These are phyloP conservation scores for Pichia kluyveri DNA, from an alignment of 805 yeast species.

Conservation along the genomic window DNA sequence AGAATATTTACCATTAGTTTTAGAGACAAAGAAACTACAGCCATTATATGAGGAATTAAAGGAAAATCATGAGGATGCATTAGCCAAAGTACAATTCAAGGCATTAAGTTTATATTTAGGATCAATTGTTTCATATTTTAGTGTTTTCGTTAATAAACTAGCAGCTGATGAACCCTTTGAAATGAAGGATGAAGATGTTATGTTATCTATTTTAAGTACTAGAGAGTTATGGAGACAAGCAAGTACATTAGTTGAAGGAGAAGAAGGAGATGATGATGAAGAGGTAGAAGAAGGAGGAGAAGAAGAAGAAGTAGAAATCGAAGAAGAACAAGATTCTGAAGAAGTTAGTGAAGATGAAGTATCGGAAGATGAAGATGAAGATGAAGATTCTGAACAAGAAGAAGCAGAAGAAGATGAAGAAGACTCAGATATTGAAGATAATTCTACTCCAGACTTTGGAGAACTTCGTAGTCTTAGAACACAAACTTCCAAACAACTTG, in stretches of 20 bases:
- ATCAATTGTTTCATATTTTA: constrained; percentile 68
- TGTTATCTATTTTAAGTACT: constrained; percentile 75
- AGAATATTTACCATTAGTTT: constrained; percentile 69
- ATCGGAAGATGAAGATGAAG: constrained; percentile 15
- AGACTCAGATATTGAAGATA: constrained; percentile 34
- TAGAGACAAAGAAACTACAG: constrained; percentile 43
- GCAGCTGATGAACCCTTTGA: constrained; percentile 39
- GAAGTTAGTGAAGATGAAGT: constrained; percentile 15
- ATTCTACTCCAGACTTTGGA: constrained; percentile 22
- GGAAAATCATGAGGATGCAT: constrained; percentile 22
- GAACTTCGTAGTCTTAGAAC: constrained; percentile 37
- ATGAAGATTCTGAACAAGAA: constrained; percentile 1
- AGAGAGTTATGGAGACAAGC: constrained; percentile 91
- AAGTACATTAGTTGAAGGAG: constrained; percentile 20
- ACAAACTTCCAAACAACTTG: constrained; percentile 35
- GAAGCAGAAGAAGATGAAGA: not conserved
- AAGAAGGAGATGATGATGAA: constrained; percentile 17
- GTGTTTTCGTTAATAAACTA: constrained; percentile 55
- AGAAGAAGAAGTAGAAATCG: constrained; percentile 12
- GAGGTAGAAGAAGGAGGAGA: constrained; percentile 17
- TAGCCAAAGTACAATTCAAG: constrained; percentile 42
- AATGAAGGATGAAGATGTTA: constrained; percentile 82
- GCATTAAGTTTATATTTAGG: constrained; percentile 79
- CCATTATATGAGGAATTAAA: constrained; percentile 32
- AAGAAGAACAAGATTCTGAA: not conserved